These are phyloP conservation scores for Candida sp. DNA, from an alignment of 1,139 yeast species.

Conservation along the genomic window DNA sequence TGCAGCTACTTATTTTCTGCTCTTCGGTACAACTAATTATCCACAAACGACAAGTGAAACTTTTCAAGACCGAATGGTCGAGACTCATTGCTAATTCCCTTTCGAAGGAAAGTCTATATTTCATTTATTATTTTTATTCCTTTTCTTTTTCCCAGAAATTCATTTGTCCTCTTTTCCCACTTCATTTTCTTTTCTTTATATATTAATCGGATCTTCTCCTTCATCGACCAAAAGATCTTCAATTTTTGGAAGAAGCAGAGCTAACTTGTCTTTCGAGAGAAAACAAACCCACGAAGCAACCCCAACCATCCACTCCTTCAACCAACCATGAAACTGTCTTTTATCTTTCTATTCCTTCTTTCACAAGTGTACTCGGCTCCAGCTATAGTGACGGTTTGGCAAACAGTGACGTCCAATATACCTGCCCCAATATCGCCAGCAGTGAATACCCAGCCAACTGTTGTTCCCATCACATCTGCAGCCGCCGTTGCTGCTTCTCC, in stretches of 20 bases:
- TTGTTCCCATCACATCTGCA: background rate
- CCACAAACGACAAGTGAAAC: background rate
- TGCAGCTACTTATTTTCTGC: background rate
- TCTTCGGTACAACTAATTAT: background rate
- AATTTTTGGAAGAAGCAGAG: background rate
- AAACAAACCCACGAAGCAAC: background rate
- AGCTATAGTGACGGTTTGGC: constrained; percentile 27
- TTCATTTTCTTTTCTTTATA: background rate
- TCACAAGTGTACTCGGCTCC: constrained; percentile 23
- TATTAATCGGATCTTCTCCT: background rate
- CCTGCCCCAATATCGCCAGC: constrained; percentile 17
- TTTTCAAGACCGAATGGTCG: background rate
- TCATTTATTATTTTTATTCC: background rate
- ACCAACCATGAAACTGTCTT: constrained; percentile 1
- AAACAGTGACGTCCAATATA: constrained; percentile 25
- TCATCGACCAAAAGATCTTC: background rate
- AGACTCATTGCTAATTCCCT: background rate
- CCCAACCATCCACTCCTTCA: constrained; percentile 7
- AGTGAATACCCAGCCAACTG: constrained; percentile 4
- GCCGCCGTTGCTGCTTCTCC: constrained; percentile 7
- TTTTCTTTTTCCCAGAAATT: background rate
- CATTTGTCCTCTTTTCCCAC: background rate
- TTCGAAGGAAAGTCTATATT: background rate
- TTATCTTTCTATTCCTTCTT: constrained; percentile 1
- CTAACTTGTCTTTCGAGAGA: background rate